These are phyloP conservation scores for Vanrija pseudolonga DNA, from an alignment of 1,284 basidiomycete genomes.

Conservation along the genomic window DNA sequence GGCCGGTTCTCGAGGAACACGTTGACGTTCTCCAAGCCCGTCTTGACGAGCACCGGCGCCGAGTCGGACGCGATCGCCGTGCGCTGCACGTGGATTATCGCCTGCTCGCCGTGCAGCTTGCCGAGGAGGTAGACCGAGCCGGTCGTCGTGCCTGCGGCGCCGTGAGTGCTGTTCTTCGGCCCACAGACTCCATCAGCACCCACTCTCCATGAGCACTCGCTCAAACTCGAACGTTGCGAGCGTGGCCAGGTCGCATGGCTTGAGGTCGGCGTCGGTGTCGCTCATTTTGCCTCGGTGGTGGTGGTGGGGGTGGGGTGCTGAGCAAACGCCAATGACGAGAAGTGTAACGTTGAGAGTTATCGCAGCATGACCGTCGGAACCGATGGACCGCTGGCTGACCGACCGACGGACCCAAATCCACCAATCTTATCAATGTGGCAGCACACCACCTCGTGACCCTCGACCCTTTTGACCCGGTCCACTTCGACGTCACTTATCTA, in stretches of 20 bases:
- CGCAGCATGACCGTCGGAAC: no score
- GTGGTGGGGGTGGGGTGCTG: no score
- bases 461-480: neutral
- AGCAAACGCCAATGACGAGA: no score
- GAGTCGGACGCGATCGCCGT: slow-evolving; percentile 53
- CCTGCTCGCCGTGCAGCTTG: slow-evolving; percentile 46
- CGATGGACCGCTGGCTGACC: no score
- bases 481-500: neutral
- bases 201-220: slow-evolving; percentile 60
- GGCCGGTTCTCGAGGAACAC: slow-evolving; percentile 39
- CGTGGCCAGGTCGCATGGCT: slow-evolving; percentile 19
- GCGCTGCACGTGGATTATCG: slow-evolving; percentile 63
- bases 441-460: neutral
- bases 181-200: neutral
- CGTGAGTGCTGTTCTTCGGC: neutral
- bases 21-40: slow-evolving; percentile 25
- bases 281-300: no score
- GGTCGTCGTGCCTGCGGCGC: slow-evolving; percentile 54
- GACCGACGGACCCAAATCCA: no score
- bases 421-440: no score
- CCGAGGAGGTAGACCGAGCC: slow-evolving; percentile 55
- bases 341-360: no score
- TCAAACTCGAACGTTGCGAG: slow-evolving; percentile 55
- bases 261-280: neutral
- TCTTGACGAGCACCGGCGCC: slow-evolving; percentile 19